These are phyloP conservation scores for Fabrea salina DNA, from an alignment of 169 alveolate species.

Conservation along the genomic window DNA sequence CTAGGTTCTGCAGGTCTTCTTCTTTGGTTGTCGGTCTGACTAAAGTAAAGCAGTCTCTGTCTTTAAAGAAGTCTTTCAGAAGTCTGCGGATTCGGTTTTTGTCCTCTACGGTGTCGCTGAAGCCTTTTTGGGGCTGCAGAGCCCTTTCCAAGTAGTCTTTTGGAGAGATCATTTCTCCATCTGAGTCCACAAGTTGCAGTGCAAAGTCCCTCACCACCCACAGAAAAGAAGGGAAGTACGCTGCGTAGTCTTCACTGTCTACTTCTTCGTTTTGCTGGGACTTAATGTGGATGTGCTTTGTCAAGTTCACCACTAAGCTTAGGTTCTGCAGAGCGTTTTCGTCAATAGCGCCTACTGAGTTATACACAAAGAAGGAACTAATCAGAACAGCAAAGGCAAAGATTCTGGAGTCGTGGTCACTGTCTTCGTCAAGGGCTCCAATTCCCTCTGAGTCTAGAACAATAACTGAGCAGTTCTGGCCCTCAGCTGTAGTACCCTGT, in stretches of 20 bases:
- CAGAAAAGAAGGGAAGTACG: conserved; percentile 76
- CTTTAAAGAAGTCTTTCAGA: conserved; percentile 71
- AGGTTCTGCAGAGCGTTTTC: conserved; percentile 76
- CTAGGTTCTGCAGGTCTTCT: conserved; percentile 71
- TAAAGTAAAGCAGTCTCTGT: conserved; percentile 80
- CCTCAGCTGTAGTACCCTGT: conserved; percentile 73
- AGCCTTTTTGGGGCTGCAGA: conserved; percentile 61
- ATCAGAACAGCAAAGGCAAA: conserved; percentile 78
- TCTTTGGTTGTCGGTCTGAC: conserved; percentile 78
- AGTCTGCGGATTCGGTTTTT: conserved; percentile 76
- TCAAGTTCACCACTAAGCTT: conserved; percentile 70
- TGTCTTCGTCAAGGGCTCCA: conserved; percentile 86
- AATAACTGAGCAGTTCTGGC: conserved; percentile 69
- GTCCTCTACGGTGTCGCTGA: conserved; percentile 66
- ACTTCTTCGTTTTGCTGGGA: conserved; percentile 49
- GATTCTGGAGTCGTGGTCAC: conserved; percentile 80
- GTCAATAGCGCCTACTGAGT: conserved; percentile 81
- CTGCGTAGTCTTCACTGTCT: conserved; percentile 64
- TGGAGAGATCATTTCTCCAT: conserved; percentile 68
- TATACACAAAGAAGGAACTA: conserved; percentile 70
- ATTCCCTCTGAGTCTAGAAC: conserved; percentile 85
- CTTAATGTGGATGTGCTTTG: conserved; percentile 69
- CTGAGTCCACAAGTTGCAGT: conserved; percentile 61
- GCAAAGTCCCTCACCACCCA: conserved; percentile 85
- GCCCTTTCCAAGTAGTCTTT: conserved; percentile 75